phyloP scores from a whole-genome alignment of 139 green algal genomes.

The Tetraselmis striata region DNA sequence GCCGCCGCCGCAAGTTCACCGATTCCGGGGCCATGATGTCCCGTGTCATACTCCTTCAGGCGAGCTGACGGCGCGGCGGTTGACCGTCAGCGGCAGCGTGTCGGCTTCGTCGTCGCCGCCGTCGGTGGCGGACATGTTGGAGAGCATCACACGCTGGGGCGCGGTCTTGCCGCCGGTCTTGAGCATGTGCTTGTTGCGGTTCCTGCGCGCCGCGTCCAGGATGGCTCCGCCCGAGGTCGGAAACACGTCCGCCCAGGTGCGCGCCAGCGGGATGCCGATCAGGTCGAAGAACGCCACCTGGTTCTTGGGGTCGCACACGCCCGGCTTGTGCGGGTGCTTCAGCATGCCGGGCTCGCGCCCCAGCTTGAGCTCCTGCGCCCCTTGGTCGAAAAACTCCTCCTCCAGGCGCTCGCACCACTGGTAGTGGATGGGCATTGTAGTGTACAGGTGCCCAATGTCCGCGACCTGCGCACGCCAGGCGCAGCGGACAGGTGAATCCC shows the following conservation, averaged over 20 bases:
- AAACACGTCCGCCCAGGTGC: background rate
- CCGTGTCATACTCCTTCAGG: too few species aligned
- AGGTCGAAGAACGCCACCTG: background rate
- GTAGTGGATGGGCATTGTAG: background rate
- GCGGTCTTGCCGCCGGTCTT: background rate
- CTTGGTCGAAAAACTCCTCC: background rate
- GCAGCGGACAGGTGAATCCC: too few species aligned
- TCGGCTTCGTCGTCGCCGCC: background rate
- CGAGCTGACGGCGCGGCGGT: too few species aligned
- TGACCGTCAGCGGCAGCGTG: background rate
- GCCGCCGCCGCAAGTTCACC: too few species aligned
- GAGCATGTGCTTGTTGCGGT: background rate
- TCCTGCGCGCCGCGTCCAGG: background rate
- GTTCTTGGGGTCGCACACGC: background rate
- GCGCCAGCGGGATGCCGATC: background rate
- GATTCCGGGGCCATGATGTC: too few species aligned
- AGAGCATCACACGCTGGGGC: too few species aligned
- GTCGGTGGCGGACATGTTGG: background rate
- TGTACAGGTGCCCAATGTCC: background rate
- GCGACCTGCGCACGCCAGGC: too few species aligned
- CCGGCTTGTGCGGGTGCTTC: background rate
- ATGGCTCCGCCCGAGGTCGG: background rate
- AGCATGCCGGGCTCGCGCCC: background rate
- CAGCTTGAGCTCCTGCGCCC: background rate
- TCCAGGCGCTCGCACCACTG: background rate